phyloP scores from a whole-genome alignment of 1,284 basidiomycete genomes.

The Fistulina hepatica region DNA sequence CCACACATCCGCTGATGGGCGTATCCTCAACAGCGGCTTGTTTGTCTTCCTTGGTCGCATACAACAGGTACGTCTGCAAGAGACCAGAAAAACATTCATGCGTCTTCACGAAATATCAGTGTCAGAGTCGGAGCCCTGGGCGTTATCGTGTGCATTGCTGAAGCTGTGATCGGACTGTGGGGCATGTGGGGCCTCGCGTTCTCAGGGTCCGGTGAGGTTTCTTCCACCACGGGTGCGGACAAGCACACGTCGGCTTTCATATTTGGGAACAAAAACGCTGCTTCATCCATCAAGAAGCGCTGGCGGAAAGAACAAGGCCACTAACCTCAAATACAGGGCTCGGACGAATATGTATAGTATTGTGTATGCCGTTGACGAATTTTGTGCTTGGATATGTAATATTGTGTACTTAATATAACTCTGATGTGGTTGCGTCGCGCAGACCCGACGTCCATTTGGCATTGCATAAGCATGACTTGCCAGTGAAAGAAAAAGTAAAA shows the following conservation, averaged over 20 bases:
- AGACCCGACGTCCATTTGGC: no score
- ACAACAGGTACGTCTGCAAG: constrained; percentile 53
- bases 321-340: no score
- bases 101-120: no score
- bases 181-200: no score
- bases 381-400: no score
- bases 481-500: no score
- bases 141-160: constrained; percentile 38
- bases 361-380: no score
- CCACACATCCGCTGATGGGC: constrained; percentile 49
- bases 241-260: constrained; percentile 69
- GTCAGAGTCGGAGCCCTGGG: constrained; percentile 46
- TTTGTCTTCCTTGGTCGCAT: constrained; percentile 52
- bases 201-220: constrained; percentile 49
- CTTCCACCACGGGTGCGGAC: constrained; percentile 58
- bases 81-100: no score
- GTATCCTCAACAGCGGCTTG: constrained; percentile 42
- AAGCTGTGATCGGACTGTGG: constrained; percentile 45
- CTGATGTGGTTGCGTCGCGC: no score
- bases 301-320: constrained; percentile 45
- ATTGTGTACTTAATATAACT: no score
- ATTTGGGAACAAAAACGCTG: constrained; percentile 64
- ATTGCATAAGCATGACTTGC: no score
- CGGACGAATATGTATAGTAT: no score
- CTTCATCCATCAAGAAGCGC: constrained; percentile 57